Percentiles rank a stretch among this genome's conserved stretches.
phyloP scores from a whole-genome alignment of 305 asterid genomes.

The Fraxinus floribunda region DNA sequence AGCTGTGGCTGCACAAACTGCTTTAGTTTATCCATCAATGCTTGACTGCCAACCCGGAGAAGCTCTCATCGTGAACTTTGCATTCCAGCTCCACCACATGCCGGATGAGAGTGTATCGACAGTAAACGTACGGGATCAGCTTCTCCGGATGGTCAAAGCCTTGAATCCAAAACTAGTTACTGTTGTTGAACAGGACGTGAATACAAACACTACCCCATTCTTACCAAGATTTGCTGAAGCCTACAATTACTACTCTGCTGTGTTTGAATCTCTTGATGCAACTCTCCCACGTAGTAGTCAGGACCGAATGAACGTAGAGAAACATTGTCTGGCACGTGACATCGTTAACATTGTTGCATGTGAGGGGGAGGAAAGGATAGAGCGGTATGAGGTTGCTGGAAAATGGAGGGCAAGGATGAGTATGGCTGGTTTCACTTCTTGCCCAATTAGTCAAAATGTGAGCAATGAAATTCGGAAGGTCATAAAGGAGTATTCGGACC shows the following conservation, averaged over 20 bases:
- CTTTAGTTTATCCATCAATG: conserved; percentile 54
- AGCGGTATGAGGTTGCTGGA: conserved; percentile 89
- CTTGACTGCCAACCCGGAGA: conserved; percentile 60
- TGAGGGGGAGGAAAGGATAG: conserved; percentile 88
- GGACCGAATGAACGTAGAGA: conserved; percentile 88
- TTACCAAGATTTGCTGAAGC: conserved; percentile 77
- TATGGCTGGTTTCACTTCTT: conserved; percentile 80
- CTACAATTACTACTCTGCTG: conserved; percentile 69
- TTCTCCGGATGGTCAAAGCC: conserved; percentile 84
- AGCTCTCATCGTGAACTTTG: conserved; percentile 77
- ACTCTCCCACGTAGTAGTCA: conserved; percentile 66
- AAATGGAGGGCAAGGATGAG: conserved; percentile 97
- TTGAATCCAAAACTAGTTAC: conserved; percentile 76
- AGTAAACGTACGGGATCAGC: conserved; percentile 72
- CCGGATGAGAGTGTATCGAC: conserved; percentile 94
- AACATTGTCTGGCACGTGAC: conserved; percentile 90
- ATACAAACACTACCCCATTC: conserved; percentile 86
- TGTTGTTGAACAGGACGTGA: conserved; percentile 84
- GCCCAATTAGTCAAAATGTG: conserved; percentile 62
- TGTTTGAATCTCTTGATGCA: conserved; percentile 83
- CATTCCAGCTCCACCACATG: conserved; percentile 97
- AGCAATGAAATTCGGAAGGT: conserved; percentile 50
- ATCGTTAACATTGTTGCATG: conserved; percentile 82
- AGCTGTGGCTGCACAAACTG: conserved; percentile 61
- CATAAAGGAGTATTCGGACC: conserved; percentile 60